Base-by-base conservation (phyloP, 192 early-diverging fungal species). In the Coemansia reversa region DNA sequence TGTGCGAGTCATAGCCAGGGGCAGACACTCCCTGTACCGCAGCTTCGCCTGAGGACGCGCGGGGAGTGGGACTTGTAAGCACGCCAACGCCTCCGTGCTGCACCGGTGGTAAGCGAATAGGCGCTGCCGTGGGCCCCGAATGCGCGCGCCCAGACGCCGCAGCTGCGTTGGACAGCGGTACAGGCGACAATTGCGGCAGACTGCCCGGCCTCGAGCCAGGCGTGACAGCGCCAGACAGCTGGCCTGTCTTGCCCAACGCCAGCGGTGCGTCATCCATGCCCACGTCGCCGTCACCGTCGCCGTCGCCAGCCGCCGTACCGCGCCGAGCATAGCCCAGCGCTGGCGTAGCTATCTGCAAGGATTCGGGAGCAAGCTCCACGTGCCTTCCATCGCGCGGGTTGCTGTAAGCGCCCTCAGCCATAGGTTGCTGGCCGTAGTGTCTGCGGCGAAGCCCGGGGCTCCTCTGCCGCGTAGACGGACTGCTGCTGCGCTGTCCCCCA, bases 61-160 rank as follows among this genome's bases (percentile, higher is more conserved):
- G 66, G 33, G 49, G 56, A n/a, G 63, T 61, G 11, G 72, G 32
- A 30, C 62, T 62, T 25, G 55, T 19, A 32, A 79, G 45, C 9
- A 55, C 54, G 19, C 65, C 62, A 22, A 39, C 28, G 7, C 69
- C 68, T 9, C 72, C 66, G 32, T 72, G 39, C 66, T 81, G 78
- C 54, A 81, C 78, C 2, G 78, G 78, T 18, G 78, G 78, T 47
- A 81, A 56, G 22, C 78, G 29, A 2, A 81, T 81, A 18, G 78
- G 78, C 2, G 78, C 78, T 0, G 78, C 72, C 7, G 72, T 81
- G 18, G 67, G 72, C 2, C 78, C 78, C 29, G 72, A 58, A n/a
- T 66, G 69, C 53, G 69, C 69, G 1, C 69, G 48, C 5, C 63
- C 58, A 9, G 69, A 75, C 1, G 24, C 28, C 5, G 54, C n/a